Evolutionary conservation across 2,329 filamentous ascomycete genomes (phyloP).

Genomic region (Penicillium thymicola): DNA sequence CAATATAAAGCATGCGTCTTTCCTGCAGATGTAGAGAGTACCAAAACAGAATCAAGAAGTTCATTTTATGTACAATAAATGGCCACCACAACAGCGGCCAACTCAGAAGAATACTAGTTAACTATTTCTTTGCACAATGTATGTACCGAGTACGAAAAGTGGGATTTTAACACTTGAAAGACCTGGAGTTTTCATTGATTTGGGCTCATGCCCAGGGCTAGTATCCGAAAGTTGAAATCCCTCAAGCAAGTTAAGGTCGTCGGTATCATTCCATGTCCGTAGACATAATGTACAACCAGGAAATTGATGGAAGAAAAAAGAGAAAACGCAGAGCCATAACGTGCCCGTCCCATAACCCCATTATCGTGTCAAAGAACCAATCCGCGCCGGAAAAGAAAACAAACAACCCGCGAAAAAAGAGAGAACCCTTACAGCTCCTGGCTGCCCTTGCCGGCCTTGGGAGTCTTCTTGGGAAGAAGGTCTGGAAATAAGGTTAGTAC

Average conservation of each 20-base stretch:
- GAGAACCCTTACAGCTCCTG: conserved; percentile 78
- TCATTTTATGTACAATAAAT: not conserved
- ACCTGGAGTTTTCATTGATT: conserved; percentile 29
- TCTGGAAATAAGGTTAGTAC: conserved; percentile 54
- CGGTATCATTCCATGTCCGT: conserved; percentile 51
- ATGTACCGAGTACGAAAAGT: not conserved
- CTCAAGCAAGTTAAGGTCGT: conserved; percentile 33
- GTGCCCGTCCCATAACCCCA: conserved; percentile 65
- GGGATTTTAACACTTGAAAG: conserved; percentile 7
- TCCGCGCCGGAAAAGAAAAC: conserved; percentile 69
- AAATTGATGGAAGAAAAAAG: conserved; percentile 43
- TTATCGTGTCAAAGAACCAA: conserved; percentile 67
- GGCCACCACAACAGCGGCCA: not conserved
- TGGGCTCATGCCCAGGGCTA: conserved; percentile 14
- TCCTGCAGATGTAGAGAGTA: conserved; percentile 1
- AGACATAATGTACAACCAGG: conserved; percentile 62
- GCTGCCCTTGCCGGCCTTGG: conserved; percentile 90
- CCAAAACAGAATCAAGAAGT: not conserved
- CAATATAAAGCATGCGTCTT: not conserved
- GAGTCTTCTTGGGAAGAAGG: conserved; percentile 98
- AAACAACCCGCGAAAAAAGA: conserved; percentile 46
- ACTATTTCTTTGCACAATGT: not conserved
- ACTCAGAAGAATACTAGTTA: too few relatives aligned
- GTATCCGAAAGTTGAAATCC: conserved; percentile 28
- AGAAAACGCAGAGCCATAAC: conserved; percentile 56